phyloP scores from a whole-genome alignment of 345 rosid genomes.

The Corymbia maculata region DNA sequence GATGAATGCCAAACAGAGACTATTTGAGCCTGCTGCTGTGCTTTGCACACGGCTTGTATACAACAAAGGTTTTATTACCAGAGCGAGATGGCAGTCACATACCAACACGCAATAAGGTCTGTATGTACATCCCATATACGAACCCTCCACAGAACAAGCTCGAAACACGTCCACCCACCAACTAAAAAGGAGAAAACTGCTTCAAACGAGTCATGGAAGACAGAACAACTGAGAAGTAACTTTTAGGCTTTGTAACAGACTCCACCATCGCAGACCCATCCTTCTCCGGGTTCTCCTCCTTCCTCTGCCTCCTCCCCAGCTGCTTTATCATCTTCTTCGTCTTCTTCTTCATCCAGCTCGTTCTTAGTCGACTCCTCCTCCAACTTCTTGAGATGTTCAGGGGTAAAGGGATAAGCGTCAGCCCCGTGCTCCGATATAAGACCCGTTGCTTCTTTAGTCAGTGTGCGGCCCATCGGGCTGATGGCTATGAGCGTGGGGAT shows the following conservation, averaged over 20 bases:
- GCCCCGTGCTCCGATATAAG: slow-evolving; percentile 13
- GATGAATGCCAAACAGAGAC: background rate
- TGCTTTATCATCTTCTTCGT: background rate
- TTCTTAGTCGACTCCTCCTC: slow-evolving; percentile 8
- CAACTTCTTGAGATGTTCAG: slow-evolving; percentile 5
- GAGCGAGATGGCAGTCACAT: background rate
- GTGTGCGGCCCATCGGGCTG: slow-evolving; percentile 23
- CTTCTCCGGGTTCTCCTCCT: slow-evolving; percentile 6
- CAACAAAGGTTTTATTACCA: background rate
- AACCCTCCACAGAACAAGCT: background rate
- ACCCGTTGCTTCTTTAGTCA: slow-evolving; percentile 15
- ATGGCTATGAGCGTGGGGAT: slow-evolving; percentile 28
- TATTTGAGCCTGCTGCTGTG: background rate
- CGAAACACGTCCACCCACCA: background rate
- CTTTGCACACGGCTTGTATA: background rate
- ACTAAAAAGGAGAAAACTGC: background rate
- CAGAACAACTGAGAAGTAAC: slow-evolving; percentile 9
- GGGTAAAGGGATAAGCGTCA: slow-evolving; percentile 33
- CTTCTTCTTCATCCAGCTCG: background rate
- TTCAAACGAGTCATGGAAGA: background rate
- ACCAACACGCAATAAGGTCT: background rate
- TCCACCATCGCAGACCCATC: slow-evolving; percentile 30
- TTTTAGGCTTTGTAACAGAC: background rate
- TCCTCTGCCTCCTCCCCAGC: background rate
- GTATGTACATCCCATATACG: background rate